Conservation (phyloP, 257 asterid genomes). For the Penstemon eatonii region DNA sequence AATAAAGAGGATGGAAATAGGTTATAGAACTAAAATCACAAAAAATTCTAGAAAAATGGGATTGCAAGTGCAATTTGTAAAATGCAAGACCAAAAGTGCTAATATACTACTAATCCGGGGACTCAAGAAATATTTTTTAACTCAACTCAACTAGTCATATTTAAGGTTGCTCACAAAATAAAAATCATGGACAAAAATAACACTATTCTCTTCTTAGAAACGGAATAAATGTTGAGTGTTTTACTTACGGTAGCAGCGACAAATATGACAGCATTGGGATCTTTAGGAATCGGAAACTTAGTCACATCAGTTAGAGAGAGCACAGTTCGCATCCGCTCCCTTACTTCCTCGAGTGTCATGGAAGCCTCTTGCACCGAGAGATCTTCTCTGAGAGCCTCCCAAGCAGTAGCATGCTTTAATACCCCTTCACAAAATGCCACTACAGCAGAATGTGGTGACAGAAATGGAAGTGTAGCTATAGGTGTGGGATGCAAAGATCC, state of each 20-base stretch:
- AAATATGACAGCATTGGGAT: conserved; percentile 75
- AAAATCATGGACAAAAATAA: not conserved
- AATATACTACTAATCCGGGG: no score
- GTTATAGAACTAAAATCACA: no score
- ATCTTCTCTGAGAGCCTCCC: conserved; percentile 92
- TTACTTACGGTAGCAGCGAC: conserved; percentile 92
- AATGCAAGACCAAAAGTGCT: no score
- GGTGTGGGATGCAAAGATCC: conserved; percentile 94
- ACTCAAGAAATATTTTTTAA: no score
- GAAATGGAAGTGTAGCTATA: conserved; percentile 90
- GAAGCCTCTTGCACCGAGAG: conserved; percentile 49
- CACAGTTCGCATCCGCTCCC: conserved; percentile 83
- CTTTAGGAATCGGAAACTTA: conserved; percentile 86
- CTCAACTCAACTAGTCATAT: no score
- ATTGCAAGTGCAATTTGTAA: no score
- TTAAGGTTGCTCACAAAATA: not conserved
- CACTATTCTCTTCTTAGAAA: not conserved
- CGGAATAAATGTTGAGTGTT: conserved; percentile 14
- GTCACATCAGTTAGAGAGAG: conserved; percentile 93
- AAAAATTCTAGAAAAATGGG: no score
- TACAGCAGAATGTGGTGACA: conserved; percentile 96
- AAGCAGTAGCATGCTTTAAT: conserved; percentile 87
- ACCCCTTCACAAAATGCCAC: conserved; percentile 97
- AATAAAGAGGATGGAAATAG: no score
- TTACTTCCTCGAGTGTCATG: conserved; percentile 76